Evolutionary conservation across 2,329 filamentous ascomycete species (phyloP).

Genomic region (Aureobasidium sp.): DNA sequence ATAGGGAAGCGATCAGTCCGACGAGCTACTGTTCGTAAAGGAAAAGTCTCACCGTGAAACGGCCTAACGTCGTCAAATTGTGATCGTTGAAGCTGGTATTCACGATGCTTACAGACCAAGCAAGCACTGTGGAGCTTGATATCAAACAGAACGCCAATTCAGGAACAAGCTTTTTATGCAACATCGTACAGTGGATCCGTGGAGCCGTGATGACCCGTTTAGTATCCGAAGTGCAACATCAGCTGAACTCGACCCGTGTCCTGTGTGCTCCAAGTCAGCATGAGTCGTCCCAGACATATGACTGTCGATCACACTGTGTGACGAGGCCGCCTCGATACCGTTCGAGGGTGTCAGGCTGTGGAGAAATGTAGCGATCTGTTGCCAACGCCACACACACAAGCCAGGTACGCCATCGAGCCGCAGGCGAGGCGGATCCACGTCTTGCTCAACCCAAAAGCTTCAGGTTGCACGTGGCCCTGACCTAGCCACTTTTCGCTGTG

Average conservation of each 20-base stretch:
- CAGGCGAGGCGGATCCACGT: constrained; percentile 3
- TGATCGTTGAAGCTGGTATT: not conserved
- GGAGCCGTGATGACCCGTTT: constrained; percentile 4
- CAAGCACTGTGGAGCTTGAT: not conserved
- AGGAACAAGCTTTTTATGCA: constrained; percentile 6
- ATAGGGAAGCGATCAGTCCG: not conserved
- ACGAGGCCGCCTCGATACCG: not conserved
- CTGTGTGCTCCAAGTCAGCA: not conserved
- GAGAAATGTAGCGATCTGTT: not conserved
- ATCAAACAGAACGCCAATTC: not conserved
- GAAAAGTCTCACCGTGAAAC: no score
- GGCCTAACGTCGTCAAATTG: not conserved
- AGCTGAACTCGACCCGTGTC: constrained; percentile 4
- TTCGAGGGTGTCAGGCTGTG: not conserved
- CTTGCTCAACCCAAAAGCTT: not conserved
- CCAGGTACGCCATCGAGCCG: constrained; percentile 4
- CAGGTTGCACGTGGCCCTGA: not conserved
- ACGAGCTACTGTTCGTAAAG: not conserved
- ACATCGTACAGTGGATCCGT: not conserved
- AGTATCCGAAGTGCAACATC: constrained; percentile 1
- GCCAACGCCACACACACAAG: no score
- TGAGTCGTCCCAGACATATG: not conserved
- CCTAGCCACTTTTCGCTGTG: not conserved
- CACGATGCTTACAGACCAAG: not conserved
- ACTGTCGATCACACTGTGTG: constrained; percentile 5